Evolutionary conservation across 2,329 filamentous ascomycete species (phyloP), one percentile per base, ranked within the genome.

Genomic region (Drechslera avenae): DNA sequence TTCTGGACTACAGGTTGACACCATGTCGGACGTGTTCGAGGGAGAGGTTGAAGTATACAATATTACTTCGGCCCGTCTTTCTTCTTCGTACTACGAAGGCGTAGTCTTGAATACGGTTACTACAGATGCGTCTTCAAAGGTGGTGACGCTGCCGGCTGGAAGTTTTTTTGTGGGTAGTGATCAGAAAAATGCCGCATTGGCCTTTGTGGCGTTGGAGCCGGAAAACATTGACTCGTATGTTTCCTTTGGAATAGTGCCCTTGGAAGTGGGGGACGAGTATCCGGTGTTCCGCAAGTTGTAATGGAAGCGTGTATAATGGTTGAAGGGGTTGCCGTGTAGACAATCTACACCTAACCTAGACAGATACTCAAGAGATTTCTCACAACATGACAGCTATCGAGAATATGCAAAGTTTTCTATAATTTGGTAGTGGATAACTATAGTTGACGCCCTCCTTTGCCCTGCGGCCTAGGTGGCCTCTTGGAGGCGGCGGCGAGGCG

Each of bases 221-320:
- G 72, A 75, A 57, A 69, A 69, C 14, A 69, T 71, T 23, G 71
- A 74, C 37, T 68, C 63, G 4, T 73, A 70, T 52, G 71, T 74
- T 3, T 71, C 66, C 6, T 73, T 71, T 52, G 67, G 66, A 3
- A 68, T 74, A 19, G 64, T 75, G 18, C 69, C 70, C 7, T 33
- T 75, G 52, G 70, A 68, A 33, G 63, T 64, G 7, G 72, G 70
- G 2, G 69, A 74, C 46, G 34, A 67, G 52, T 72, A 71, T 54
- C 72, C 69, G 5, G 55, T 74, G 2, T 75, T 66, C 39, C 55
- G 65, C 34, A 59, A 56, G 40, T n/a, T 62, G 12, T 62, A 37
- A 21, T 4, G 7, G 19, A 21, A 4, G 19, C n/a, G n/a, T n/a
- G n/a, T n/a, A n/a, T n/a, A n/a, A n/a, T n/a, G n/a, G n/a, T n/a